Evolutionary conservation across 2,329 filamentous ascomycete genomes (phyloP).

Genomic region (Venturia effusa): DNA sequence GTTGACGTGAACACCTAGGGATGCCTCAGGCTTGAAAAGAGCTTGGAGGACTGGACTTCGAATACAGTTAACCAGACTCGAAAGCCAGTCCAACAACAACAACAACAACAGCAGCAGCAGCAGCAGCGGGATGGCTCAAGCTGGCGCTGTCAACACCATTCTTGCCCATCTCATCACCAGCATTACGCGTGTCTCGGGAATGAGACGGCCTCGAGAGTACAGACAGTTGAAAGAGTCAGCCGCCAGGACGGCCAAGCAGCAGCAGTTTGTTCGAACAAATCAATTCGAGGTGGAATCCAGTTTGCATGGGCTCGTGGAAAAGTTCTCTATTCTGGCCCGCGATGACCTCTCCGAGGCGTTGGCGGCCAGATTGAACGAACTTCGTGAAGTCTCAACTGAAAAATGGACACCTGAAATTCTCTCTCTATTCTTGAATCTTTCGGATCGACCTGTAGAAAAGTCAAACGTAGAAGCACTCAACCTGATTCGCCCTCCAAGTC

Average conservation of each 20-base stretch:
- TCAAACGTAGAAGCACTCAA: constrained; percentile 52
- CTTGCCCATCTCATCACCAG: constrained; percentile 60
- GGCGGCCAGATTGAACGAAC: constrained; percentile 44
- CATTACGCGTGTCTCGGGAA: constrained; percentile 41
- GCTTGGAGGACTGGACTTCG: neutral
- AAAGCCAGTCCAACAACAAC: neutral
- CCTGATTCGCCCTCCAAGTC: constrained; percentile 26
- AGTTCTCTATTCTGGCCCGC: constrained; percentile 68
- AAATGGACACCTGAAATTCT: constrained; percentile 73
- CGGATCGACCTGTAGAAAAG: constrained; percentile 66
- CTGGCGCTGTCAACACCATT: constrained; percentile 35
- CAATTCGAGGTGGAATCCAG: constrained; percentile 36
- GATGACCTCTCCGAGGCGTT: constrained; percentile 69
- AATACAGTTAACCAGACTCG: neutral
- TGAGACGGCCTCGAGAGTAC: constrained; percentile 22
- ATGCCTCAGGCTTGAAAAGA: neutral
- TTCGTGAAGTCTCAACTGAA: constrained; percentile 39
- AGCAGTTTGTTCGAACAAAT: constrained; percentile 35
- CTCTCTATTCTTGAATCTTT: constrained; percentile 67
- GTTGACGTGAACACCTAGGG: too few relatives aligned
- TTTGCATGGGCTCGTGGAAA: constrained; percentile 57
- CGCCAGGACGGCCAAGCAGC: constrained; percentile 27
- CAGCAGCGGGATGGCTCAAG: constrained; percentile 8
- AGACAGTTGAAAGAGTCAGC: constrained; percentile 28
- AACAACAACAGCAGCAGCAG: neutral